Evolutionary conservation across 495 filamentous ascomycete genomes (phyloP), one percentile per base, ranked within the genome.

Genomic region (Oleoguttula mirabilis): DNA sequence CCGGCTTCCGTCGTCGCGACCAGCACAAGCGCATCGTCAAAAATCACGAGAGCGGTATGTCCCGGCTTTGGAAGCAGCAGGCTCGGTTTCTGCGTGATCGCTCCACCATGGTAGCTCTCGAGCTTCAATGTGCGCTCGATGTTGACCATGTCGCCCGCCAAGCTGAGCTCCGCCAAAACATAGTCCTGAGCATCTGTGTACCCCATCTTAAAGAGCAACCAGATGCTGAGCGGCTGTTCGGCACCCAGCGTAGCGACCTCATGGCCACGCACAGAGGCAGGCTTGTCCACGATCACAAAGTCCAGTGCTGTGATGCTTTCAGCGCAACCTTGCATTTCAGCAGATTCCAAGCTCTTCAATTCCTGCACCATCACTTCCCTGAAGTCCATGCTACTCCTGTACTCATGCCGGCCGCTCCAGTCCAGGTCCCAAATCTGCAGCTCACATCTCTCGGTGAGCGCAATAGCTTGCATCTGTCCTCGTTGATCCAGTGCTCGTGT

Each of bases 401-500:
- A 57, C 3, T 65, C 61, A 41, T 73, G 70, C 15, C 71, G 80
- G 21, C 87, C 87, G 25, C 82, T 79, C 59, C 87, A 80, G 54
- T 84, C 84, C 3, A 93, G 69, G 55, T 83, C 80, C 90, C 90
- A 98, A 10, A 78, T 70, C 43, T 90, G 78, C 11, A 98, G 59
- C 21, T 75, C 62, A 16, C 84, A 87, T 31, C 75, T 74, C 4
- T 75, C 69, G 10, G 85, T 87, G 21, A 75, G 77, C 45, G 86
- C 74, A 20, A 92, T 69, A 19, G 92, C 70, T 51, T 88, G 80
- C 54, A 88, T 77, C 60, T 96, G 86, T 3, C 88, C 88, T 54
- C 84, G 72, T 40, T 77, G 76, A 17, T 68, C 66, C 15, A 80
- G 77, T 27, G 63, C 66, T 21, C 80, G 79, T 1, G 83, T 74